Conservation (phyloP, 2,329 filamentous ascomycete species). For the Paraphaeosphaeria sporulosa region DNA sequence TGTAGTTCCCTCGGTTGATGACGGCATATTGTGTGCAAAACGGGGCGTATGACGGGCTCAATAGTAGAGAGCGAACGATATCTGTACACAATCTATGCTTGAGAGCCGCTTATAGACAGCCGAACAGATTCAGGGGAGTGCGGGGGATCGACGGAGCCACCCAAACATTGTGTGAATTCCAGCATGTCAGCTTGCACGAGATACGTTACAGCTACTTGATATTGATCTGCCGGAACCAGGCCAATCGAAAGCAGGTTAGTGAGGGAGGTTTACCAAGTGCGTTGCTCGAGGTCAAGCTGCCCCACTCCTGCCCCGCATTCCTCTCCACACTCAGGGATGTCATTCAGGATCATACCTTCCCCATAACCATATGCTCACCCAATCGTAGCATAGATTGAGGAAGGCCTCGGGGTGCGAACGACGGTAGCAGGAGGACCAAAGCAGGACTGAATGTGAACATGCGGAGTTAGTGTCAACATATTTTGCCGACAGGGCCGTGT, state of each 20-base stretch:
- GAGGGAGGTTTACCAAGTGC: neutral
- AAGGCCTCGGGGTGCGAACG: too few species aligned
- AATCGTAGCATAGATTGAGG: too few species aligned
- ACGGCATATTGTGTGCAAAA: conserved; percentile 5
- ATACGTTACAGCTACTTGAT: neutral
- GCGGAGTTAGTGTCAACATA: neutral
- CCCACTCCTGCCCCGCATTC: conserved; percentile 17
- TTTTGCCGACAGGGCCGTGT: neutral
- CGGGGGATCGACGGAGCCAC: conserved; percentile 4
- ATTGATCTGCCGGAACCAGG: conserved; percentile 6
- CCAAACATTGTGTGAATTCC: neutral
- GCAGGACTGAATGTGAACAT: too few species aligned
- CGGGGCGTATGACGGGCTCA: neutral
- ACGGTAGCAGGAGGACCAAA: too few species aligned
- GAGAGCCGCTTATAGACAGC: neutral
- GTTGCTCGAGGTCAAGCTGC: conserved; percentile 2
- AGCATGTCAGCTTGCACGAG: neutral
- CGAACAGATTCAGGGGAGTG: neutral
- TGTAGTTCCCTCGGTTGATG: neutral
- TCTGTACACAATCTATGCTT: neutral
- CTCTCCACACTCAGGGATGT: conserved; percentile 5
- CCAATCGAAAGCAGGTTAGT: conserved; percentile 4
- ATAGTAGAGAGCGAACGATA: neutral
- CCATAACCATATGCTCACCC: too few species aligned
- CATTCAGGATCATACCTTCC: too few species aligned